Percentiles rank a stretch among this genome's conserved stretches.
phyloP scores from a whole-genome alignment of 1,284 basidiomycete species.

The Apiotrichum domesticum region DNA sequence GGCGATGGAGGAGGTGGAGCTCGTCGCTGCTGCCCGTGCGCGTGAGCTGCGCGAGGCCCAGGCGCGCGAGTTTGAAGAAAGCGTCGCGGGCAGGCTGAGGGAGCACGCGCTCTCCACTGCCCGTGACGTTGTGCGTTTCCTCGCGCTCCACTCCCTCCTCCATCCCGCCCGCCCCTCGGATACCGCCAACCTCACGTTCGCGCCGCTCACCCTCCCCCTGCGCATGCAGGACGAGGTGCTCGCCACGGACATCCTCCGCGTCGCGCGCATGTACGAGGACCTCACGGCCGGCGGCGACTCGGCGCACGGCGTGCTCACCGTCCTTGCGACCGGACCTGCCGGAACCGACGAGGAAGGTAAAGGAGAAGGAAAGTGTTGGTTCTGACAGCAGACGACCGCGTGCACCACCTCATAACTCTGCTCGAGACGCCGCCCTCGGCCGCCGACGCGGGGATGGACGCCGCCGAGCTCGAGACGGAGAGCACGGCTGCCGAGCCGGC shows the following conservation, averaged over 20 bases:
- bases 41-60: slow-evolving; percentile 25
- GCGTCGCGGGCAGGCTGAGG: slow-evolving; percentile 4
- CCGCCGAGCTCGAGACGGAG: background rate
- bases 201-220: slow-evolving; percentile 38
- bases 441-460: background rate
- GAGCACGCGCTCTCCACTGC: slow-evolving; percentile 42
- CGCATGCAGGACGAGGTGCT: slow-evolving; percentile 40
- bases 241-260: slow-evolving; percentile 39
- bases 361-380: slow-evolving; percentile 8
- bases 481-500: slow-evolving; percentile 7
- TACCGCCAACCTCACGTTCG: slow-evolving; percentile 45
- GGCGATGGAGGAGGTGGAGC: slow-evolving; percentile 54
- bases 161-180: slow-evolving; percentile 38
- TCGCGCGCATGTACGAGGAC: slow-evolving; percentile 38
- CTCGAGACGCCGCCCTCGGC: slow-evolving; percentile 15
- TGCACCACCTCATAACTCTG: slow-evolving; percentile 33
- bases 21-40: slow-evolving; percentile 22
- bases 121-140: slow-evolving; percentile 57
- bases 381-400: slow-evolving; percentile 26
- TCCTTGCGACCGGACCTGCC: slow-evolving; percentile 20
- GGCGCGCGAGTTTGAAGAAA: slow-evolving; percentile 7
- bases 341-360: slow-evolving; percentile 38
- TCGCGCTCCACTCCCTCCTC: slow-evolving; percentile 60
- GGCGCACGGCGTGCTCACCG: slow-evolving; percentile 21
- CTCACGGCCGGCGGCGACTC: slow-evolving; percentile 28